phyloP scores from a whole-genome alignment of 495 filamentous ascomycete species.

The Evernia prunastri region DNA sequence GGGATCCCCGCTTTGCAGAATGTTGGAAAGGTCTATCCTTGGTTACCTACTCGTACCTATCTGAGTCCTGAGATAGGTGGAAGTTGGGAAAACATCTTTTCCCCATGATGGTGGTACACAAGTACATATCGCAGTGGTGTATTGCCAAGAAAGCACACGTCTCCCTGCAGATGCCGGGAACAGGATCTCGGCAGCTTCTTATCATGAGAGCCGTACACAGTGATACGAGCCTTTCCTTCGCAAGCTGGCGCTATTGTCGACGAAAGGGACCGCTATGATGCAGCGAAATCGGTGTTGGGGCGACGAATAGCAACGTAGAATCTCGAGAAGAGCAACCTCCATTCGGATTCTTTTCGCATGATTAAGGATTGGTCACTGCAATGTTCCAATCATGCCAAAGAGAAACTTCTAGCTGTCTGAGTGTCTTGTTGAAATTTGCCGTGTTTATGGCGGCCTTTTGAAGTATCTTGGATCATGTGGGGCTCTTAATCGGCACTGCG shows the following conservation, averaged over 20 bases:
- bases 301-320: background rate
- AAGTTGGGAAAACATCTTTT: no score
- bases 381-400: background rate
- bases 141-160: background rate
- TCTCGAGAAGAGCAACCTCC: no score
- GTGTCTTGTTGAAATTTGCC: background rate
- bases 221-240: background rate
- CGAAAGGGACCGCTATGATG: background rate
- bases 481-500: no score
- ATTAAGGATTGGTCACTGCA: background rate
- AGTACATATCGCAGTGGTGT: no score
- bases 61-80: no score
- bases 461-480: background rate
- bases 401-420: no score
- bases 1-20: background rate
- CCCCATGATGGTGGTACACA: no score
- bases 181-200: background rate
- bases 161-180: background rate
- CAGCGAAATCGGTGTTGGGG: background rate
- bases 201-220: background rate
- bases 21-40: background rate
- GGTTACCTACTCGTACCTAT: no score
- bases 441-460: background rate
- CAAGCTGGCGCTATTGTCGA: background rate
- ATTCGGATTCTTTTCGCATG: no score